phyloP scores from a whole-genome alignment of 2,329 filamentous ascomycete species.

The Botryosphaeria dothidea region DNA sequence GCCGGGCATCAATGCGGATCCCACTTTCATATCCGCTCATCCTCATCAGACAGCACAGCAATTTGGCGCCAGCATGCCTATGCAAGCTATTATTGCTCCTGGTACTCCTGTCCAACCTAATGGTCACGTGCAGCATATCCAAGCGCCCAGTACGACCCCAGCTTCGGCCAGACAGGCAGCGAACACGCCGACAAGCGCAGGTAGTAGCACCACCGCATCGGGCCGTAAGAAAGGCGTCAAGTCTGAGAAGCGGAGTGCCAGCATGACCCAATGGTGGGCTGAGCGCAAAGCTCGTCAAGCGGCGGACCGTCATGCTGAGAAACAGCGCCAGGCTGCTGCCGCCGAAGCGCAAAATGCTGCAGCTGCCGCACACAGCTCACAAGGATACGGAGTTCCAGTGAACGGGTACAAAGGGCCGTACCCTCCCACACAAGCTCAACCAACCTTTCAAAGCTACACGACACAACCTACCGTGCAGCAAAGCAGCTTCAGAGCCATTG shows the following conservation, averaged over 20 bases:
- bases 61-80: constrained; percentile 23
- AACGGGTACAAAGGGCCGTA: constrained; percentile 15
- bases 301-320: constrained; percentile 31
- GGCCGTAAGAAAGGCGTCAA: constrained; percentile 34
- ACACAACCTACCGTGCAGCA: neutral
- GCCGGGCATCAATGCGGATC: constrained; percentile 27
- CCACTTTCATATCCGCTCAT: constrained; percentile 20
- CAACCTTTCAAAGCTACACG: neutral
- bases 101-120: constrained; percentile 25
- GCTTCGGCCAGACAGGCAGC: constrained; percentile 19
- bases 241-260: constrained; percentile 46
- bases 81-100: constrained; percentile 25
- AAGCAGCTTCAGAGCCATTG: constrained; percentile 12
- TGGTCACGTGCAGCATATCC: constrained; percentile 35
- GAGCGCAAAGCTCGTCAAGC: constrained; percentile 40
- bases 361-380: neutral
- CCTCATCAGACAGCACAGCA: constrained; percentile 4
- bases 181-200: constrained; percentile 28
- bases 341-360: constrained; percentile 6
- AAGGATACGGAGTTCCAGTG: neutral
- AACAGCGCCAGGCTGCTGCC: constrained; percentile 14
- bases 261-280: constrained; percentile 50
- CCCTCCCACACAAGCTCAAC: constrained; percentile 9
- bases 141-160: constrained; percentile 26
- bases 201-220: constrained; percentile 2